phyloP scores from a whole-genome alignment of 1,284 basidiomycete species.

The Mycena citricolor region DNA sequence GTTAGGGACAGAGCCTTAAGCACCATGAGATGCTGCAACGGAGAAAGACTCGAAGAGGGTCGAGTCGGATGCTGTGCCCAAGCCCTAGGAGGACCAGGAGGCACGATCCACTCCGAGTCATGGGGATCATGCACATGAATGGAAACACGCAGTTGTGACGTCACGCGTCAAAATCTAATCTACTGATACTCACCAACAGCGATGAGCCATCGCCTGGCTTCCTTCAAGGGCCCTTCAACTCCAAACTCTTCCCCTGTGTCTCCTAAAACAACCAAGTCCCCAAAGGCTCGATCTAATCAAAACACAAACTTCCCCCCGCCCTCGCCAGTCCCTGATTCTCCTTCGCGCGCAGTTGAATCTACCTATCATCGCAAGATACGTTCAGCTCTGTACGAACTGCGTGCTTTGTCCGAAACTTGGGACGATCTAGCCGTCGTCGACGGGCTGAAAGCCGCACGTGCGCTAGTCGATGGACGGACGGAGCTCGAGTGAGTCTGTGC shows the following conservation, averaged over 20 bases:
- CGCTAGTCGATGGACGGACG: constrained; percentile 68
- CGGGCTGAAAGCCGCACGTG: constrained; percentile 64
- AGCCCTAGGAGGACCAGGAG: no score
- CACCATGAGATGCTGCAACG: no score
- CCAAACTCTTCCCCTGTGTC: constrained; percentile 64
- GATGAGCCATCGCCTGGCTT: constrained; percentile 56
- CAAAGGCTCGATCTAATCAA: no score
- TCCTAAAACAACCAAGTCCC: constrained; percentile 37
- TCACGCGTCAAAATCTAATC: no score
- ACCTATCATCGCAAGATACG: constrained; percentile 74
- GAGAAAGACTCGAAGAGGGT: no score
- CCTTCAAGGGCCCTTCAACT: constrained; percentile 75
- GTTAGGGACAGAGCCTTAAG: no score
- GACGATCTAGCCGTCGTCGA: constrained; percentile 75
- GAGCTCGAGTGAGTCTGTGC: constrained; percentile 65
- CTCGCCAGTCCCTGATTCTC: constrained; percentile 54
- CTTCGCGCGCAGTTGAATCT: constrained; percentile 54
- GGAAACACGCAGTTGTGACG: no score
- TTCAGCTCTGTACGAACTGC: constrained; percentile 61
- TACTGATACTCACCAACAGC: not conserved
- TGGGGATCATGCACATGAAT: no score
- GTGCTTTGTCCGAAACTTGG: constrained; percentile 63
- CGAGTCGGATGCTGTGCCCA: no score
- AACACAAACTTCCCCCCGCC: no score
- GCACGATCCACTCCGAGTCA: no score